These are phyloP conservation scores for Coelastrella sp. DNA, from an alignment of 139 green algal species.

Conservation along the genomic window DNA sequence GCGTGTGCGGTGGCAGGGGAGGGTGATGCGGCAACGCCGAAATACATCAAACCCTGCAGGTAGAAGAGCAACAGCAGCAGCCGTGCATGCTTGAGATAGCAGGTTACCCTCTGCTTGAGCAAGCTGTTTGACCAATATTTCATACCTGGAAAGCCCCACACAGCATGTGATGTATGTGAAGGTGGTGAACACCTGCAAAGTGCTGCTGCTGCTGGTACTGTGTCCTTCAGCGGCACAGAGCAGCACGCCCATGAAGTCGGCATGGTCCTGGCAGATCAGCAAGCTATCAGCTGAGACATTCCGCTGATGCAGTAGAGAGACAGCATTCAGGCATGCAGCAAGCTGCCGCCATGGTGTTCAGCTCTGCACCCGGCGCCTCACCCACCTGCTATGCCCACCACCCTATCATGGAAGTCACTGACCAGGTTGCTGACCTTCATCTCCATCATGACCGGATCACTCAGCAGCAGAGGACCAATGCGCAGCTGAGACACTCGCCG, in stretches of 20 bases:
- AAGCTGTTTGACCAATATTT: no score
- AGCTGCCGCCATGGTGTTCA: neutral
- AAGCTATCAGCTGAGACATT: no score
- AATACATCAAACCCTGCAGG: conserved; percentile 42
- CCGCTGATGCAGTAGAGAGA: neutral
- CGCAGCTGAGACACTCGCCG: conserved; percentile 36
- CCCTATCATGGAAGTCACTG: conserved; percentile 32
- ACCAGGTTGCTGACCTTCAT: conserved; percentile 45
- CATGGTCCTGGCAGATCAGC: neutral
- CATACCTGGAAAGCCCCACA: no score
- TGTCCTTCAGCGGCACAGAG: neutral
- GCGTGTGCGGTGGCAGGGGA: conserved; percentile 28
- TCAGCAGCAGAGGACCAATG: conserved; percentile 50
- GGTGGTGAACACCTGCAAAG: no score
- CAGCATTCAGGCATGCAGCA: neutral
- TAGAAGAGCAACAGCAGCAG: neutral
- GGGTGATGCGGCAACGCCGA: conserved; percentile 31
- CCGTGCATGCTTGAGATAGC: no score
- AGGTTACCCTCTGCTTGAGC: no score
- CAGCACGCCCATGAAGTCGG: neutral
- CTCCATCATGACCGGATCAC: conserved; percentile 49
- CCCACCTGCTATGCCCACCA: conserved; percentile 60
- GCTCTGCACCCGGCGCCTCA: neutral
- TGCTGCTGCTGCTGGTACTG: neutral
- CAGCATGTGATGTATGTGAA: no score